Evolutionary conservation across 768 basidiomycete genomes (phyloP).

Genomic region (Rubroboletus satanas): DNA sequence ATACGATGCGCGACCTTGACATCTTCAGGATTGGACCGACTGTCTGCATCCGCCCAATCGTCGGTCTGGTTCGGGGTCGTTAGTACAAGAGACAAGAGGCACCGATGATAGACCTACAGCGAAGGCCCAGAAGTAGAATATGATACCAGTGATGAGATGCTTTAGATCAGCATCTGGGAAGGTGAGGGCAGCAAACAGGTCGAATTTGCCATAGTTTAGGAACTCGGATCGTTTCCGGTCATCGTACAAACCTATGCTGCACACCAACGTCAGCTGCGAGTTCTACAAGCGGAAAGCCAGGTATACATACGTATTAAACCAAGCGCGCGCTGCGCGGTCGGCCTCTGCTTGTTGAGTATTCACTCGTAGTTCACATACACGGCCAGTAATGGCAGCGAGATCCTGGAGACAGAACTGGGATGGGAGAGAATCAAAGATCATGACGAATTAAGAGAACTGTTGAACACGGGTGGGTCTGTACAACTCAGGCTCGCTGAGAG

Average conservation of each 20-base stretch:
- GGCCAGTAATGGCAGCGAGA: slow-evolving; percentile 34
- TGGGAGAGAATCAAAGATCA: slow-evolving; percentile 33
- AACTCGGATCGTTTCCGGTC: slow-evolving; percentile 34
- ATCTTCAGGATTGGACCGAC: slow-evolving; percentile 34
- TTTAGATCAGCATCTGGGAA: slow-evolving; percentile 36
- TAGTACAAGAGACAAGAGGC: background rate
- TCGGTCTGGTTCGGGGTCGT: slow-evolving; percentile 27
- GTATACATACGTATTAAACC: slow-evolving; percentile 32
- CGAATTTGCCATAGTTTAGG: slow-evolving; percentile 37
- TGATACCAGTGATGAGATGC: slow-evolving; percentile 35
- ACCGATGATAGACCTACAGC: slow-evolving; percentile 22
- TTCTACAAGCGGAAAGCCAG: background rate
- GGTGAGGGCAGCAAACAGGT: slow-evolving; percentile 37
- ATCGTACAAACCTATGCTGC: slow-evolving; percentile 33
- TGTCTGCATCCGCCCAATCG: slow-evolving; percentile 35
- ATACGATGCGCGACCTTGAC: slow-evolving; percentile 33
- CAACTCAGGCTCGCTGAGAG: slow-evolving; percentile 29
- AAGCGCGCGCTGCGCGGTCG: slow-evolving; percentile 30
- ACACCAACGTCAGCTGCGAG: background rate
- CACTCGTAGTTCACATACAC: slow-evolving; percentile 35
- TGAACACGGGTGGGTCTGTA: slow-evolving; percentile 14
- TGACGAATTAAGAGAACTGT: slow-evolving; percentile 17
- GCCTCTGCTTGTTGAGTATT: slow-evolving; percentile 33
- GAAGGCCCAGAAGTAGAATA: slow-evolving; percentile 40
- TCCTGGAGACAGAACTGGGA: slow-evolving; percentile 35